These are phyloP conservation scores for Salix exigua DNA, from an alignment of 345 rosid species.

Conservation along the genomic window DNA sequence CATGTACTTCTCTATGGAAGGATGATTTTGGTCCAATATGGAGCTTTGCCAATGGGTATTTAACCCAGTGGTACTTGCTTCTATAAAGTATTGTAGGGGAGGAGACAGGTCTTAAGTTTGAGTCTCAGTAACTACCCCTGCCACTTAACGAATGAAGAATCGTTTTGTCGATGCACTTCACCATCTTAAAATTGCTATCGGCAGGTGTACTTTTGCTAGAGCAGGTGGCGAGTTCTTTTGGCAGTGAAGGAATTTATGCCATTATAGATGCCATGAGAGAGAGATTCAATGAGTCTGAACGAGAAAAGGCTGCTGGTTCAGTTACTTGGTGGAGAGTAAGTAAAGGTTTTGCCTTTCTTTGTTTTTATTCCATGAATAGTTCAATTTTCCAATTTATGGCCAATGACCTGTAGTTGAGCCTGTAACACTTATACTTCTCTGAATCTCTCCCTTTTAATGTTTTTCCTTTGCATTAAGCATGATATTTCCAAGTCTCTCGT, in stretches of 20 bases:
- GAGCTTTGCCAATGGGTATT: too few species aligned
- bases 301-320: slow-evolving; percentile 69
- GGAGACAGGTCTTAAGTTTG: too few species aligned
- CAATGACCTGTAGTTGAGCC: neutral
- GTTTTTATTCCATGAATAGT: slow-evolving; percentile 6
- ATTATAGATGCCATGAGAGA: slow-evolving; percentile 60
- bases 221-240: slow-evolving; percentile 70
- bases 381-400: neutral
- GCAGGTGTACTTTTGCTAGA: slow-evolving; percentile 82
- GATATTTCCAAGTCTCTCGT: neutral
- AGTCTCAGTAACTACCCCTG: too few species aligned
- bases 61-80: too few species aligned
- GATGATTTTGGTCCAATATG: too few species aligned
- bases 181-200: slow-evolving; percentile 19
- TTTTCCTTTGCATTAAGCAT: neutral
- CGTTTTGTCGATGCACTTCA: neutral
- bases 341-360: neutral
- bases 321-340: slow-evolving; percentile 86
- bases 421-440: neutral
- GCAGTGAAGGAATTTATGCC: slow-evolving; percentile 69
- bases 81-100: too few species aligned
- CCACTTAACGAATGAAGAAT: too few species aligned
- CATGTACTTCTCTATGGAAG: too few species aligned
- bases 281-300: slow-evolving; percentile 66
- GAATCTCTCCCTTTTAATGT: neutral